Evolutionary conservation across 2,329 filamentous ascomycete species (phyloP).

Genomic region (Trichoderma arundinaceum): DNA sequence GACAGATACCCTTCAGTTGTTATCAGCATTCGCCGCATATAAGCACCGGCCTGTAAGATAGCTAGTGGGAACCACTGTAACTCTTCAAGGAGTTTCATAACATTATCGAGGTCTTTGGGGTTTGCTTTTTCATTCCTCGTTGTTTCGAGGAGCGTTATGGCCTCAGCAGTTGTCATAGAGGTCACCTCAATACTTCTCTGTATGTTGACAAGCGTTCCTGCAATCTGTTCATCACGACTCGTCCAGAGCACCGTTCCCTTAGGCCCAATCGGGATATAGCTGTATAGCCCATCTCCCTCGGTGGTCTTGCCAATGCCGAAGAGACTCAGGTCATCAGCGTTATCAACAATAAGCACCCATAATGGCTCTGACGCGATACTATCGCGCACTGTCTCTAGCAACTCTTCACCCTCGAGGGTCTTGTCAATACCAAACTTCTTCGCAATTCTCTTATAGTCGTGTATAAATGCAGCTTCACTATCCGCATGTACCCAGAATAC

Average conservation of each 20-base stretch:
- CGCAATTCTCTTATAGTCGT: slow-evolving; percentile 43
- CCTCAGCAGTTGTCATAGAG: slow-evolving; percentile 34
- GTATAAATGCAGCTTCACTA: slow-evolving; percentile 41
- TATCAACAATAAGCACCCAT: slow-evolving; percentile 46
- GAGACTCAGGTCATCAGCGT: slow-evolving; percentile 42
- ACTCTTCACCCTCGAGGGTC: slow-evolving; percentile 34
- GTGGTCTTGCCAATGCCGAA: slow-evolving; percentile 35
- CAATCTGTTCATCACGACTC: slow-evolving; percentile 39
- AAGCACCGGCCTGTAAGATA: slow-evolving; percentile 43
- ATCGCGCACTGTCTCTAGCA: slow-evolving; percentile 34
- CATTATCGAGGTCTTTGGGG: slow-evolving; percentile 1
- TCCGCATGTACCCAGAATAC: slow-evolving; percentile 49
- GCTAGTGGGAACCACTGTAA: slow-evolving; percentile 42
- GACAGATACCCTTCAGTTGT: slow-evolving; percentile 39
- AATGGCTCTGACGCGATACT: slow-evolving; percentile 32
- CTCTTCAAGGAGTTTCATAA: slow-evolving; percentile 34
- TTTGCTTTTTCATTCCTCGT: slow-evolving; percentile 31
- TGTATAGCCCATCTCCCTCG: slow-evolving; percentile 22
- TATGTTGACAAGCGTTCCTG: slow-evolving; percentile 37
- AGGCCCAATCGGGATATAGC: slow-evolving; percentile 38
- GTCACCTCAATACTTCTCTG: slow-evolving; percentile 36
- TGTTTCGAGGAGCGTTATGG: slow-evolving; percentile 2
- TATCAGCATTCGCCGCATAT: slow-evolving; percentile 40
- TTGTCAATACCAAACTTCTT: slow-evolving; percentile 36
- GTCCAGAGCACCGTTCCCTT: slow-evolving; percentile 43